These are phyloP conservation scores for Coccomyxa sp. DNA, from an alignment of 139 green algal genomes.

Conservation along the genomic window DNA sequence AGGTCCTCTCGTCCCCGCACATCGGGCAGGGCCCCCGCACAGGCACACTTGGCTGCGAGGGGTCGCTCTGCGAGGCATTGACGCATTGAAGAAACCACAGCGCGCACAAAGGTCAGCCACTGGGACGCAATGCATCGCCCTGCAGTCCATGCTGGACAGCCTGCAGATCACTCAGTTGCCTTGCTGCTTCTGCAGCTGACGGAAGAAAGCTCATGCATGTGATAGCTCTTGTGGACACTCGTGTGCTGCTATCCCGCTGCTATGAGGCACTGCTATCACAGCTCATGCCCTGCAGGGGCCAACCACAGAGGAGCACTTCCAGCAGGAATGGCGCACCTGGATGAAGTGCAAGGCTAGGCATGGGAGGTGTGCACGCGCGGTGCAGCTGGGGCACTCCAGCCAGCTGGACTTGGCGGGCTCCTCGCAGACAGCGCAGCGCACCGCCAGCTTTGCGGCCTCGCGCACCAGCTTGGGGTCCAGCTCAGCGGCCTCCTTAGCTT, in stretches of 20 bases:
- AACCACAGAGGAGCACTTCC: background rate
- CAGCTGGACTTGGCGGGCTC: constrained; percentile 29
- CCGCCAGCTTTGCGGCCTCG: background rate
- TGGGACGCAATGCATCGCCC: too few species aligned
- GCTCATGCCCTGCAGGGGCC: background rate
- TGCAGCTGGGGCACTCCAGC: constrained; percentile 34
- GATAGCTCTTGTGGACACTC: background rate
- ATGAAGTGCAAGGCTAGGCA: constrained; percentile 51
- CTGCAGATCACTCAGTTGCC: background rate
- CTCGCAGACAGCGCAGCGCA: constrained; percentile 34
- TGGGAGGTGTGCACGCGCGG: constrained; percentile 32
- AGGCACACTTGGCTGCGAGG: constrained; percentile 7
- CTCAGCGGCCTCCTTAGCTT: too few species aligned
- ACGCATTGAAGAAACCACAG: background rate
- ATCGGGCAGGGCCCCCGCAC: constrained; percentile 27
- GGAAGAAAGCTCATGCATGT: background rate
- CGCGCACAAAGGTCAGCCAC: background rate
- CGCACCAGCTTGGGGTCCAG: background rate
- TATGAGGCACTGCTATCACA: background rate
- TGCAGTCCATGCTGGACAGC: background rate
- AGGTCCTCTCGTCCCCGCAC: constrained; percentile 21
- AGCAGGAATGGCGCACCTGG: too few species aligned
- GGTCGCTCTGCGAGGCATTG: background rate
- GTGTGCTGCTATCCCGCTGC: background rate
- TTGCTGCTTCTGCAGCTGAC: background rate